Conservation (phyloP, 2,329 filamentous ascomycete species). For the Tolypocladium tropicale region DNA sequence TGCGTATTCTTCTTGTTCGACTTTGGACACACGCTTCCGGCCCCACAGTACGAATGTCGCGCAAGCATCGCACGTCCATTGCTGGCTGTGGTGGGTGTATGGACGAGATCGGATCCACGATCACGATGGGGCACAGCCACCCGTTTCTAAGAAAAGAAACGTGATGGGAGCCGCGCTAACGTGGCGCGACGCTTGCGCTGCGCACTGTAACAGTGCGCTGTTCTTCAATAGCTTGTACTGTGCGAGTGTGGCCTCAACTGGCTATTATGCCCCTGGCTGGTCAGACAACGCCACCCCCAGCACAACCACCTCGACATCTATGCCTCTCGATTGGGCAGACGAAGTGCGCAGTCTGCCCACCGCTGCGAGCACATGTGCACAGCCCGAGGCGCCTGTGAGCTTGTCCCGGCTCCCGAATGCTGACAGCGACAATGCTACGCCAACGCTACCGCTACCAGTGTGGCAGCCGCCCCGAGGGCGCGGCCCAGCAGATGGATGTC, state of each 20-base stretch:
- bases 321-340: background rate
- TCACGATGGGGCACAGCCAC: background rate
- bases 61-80: too few relatives aligned
- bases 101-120: background rate
- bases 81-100: background rate
- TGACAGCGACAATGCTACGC: too few relatives aligned
- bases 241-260: background rate
- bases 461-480: too few relatives aligned
- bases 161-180: background rate
- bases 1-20: too few relatives aligned
- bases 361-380: background rate
- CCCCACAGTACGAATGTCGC: too few relatives aligned
- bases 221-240: background rate
- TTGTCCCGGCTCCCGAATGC: background rate
- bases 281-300: background rate
- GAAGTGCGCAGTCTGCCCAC: background rate
- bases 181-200: background rate
- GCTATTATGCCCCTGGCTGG: background rate
- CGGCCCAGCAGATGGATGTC: background rate
- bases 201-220: background rate
- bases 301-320: background rate
- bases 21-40: too few relatives aligned
- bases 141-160: background rate
- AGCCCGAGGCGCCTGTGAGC: background rate
- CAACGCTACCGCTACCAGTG: too few relatives aligned